Conservation (phyloP, 2,329 filamentous ascomycete species). For the Trichothecium sympodiale region DNA sequence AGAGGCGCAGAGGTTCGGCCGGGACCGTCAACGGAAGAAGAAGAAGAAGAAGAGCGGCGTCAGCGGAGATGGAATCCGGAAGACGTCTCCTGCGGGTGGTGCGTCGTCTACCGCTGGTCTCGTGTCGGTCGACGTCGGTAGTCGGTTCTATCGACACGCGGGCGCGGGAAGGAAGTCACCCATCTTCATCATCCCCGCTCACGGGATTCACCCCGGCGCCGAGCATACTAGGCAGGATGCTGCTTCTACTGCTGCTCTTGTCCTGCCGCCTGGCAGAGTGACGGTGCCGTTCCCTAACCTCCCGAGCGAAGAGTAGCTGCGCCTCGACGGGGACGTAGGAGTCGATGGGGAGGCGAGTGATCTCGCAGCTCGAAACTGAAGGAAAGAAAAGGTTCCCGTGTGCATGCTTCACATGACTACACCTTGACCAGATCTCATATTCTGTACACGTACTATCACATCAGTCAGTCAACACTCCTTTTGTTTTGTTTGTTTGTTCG, state of each 20-base stretch:
- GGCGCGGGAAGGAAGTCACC: slow-evolving; percentile 28
- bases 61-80: slow-evolving; percentile 26
- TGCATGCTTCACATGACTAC: no score
- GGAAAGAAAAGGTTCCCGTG: no score
- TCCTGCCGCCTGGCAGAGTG: no score
- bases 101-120: slow-evolving; percentile 30
- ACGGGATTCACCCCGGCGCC: slow-evolving; percentile 32
- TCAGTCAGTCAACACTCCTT: no score
- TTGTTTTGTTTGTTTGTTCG: no score
- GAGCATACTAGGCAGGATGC: slow-evolving; percentile 30
- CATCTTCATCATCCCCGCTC: slow-evolving; percentile 40
- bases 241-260: no score
- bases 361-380: no score
- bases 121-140: slow-evolving; percentile 34
- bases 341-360: no score
- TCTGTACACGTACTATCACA: no score
- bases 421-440: no score
- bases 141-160: slow-evolving; percentile 41
- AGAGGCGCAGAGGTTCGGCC: slow-evolving; percentile 18
- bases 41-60: slow-evolving; percentile 26
- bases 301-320: slow-evolving; percentile 14
- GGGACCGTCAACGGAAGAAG: slow-evolving; percentile 20
- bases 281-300: no score
- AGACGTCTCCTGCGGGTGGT: slow-evolving; percentile 14
- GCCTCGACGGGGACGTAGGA: no score